Conservation (phyloP, 768 basidiomycete species). For the Leccinum disarticulatum region DNA sequence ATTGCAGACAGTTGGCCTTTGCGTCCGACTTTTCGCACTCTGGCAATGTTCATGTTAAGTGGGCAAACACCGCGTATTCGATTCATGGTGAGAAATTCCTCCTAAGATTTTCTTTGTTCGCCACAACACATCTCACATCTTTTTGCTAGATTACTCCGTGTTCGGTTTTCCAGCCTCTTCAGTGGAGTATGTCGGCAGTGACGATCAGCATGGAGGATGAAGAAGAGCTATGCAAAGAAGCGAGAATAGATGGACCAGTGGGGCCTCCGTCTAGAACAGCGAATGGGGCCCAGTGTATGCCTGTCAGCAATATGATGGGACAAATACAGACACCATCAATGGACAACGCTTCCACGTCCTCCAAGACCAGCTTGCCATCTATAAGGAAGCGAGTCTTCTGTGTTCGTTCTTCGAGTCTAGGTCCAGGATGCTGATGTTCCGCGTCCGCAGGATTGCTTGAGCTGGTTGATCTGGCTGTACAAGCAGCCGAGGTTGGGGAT, state of each 20-base stretch:
- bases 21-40: slow-evolving; percentile 77
- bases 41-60: slow-evolving; percentile 57
- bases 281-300: slow-evolving; percentile 87
- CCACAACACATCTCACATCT: background rate
- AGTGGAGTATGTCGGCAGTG: slow-evolving; percentile 52
- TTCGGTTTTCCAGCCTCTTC: slow-evolving; percentile 69
- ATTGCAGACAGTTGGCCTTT: too few species aligned
- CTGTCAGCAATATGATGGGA: slow-evolving; percentile 56
- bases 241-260: slow-evolving; percentile 73
- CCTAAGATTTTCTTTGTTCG: too few species aligned
- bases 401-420: background rate
- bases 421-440: background rate
- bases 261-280: slow-evolving; percentile 69
- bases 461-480: slow-evolving; percentile 88
- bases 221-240: slow-evolving; percentile 68
- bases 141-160: slow-evolving; percentile 27
- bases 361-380: slow-evolving; percentile 71
- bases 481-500: too few species aligned
- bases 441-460: slow-evolving; percentile 51
- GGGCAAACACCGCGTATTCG: slow-evolving; percentile 73
- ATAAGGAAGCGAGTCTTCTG: slow-evolving; percentile 40
- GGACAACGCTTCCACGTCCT: slow-evolving; percentile 61
- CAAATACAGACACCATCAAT: slow-evolving; percentile 65
- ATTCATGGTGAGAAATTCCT: slow-evolving; percentile 55
- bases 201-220: slow-evolving; percentile 53